phyloP scores from a whole-genome alignment of 352 stramenopile species.

The Poterioochromonas sp. region DNA sequence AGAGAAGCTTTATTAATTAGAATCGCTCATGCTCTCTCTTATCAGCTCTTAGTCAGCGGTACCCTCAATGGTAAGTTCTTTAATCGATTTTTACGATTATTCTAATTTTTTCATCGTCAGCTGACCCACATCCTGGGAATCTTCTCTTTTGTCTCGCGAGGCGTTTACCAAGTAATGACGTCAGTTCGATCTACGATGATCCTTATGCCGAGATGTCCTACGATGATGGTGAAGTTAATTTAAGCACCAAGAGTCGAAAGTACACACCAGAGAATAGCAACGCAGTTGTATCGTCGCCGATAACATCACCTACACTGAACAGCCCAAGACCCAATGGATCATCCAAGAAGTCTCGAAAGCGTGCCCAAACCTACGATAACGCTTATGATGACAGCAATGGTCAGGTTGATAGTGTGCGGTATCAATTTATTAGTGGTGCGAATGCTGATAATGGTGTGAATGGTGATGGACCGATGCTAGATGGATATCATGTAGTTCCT shows the following conservation, averaged over 20 bases:
- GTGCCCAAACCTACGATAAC: not conserved
- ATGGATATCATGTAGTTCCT: not conserved
- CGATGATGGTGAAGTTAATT: too few species aligned
- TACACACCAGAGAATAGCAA: too few species aligned
- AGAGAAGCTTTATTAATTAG: not conserved
- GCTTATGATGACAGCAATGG: not conserved
- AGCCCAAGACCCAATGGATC: too few species aligned
- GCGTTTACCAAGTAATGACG: not conserved
- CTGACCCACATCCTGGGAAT: slow-evolving; percentile 2
- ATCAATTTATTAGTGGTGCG: not conserved
- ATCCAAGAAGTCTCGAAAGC: not conserved
- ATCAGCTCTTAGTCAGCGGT: not conserved
- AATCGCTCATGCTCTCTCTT: not conserved
- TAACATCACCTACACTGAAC: too few species aligned
- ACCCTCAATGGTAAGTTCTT: not conserved
- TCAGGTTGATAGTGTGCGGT: not conserved
- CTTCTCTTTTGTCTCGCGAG: not conserved
- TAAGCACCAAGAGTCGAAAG: too few species aligned
- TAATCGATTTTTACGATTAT: not conserved
- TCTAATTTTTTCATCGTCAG: not conserved
- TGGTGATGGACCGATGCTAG: too few species aligned
- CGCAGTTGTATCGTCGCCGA: too few species aligned
- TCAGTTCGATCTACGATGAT: too few species aligned
- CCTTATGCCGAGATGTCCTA: too few species aligned
- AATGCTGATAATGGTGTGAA: too few species aligned